Conservation (phyloP, 2,329 filamentous ascomycete genomes). For the Colletotrichum neosansevieriae region DNA sequence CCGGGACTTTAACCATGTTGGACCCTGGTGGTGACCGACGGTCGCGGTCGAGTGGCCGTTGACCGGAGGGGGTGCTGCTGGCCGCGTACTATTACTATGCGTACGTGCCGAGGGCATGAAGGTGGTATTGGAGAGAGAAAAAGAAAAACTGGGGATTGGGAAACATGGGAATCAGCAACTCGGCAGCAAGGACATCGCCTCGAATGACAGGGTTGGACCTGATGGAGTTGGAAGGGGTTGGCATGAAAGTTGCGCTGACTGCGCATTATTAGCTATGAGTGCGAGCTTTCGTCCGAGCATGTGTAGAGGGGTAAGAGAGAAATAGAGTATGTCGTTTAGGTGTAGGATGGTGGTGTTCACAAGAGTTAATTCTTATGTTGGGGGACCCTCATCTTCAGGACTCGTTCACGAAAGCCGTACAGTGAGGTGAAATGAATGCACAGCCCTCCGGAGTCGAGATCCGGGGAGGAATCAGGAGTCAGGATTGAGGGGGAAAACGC, state of each 20-base stretch:
- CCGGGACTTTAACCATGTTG: not conserved
- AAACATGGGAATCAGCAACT: conserved; percentile 15
- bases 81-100: conserved; percentile 29
- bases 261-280: not conserved
- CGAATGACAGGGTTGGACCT: conserved; percentile 18
- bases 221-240: conserved; percentile 3
- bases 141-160: not conserved
- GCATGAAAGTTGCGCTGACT: conserved; percentile 32
- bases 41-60: conserved; percentile 5
- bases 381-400: not conserved
- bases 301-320: not conserved
- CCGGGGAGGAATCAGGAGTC: not conserved
- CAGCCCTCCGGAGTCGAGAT: not conserved
- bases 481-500: not conserved
- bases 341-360: conserved; percentile 11
- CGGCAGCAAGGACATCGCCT: not conserved
- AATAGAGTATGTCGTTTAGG: not conserved
- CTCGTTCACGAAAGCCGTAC: not conserved
- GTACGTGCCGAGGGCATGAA: not conserved
- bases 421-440: not conserved
- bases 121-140: not conserved
- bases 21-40: not conserved
- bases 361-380: conserved; percentile 10
- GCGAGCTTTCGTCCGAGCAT: conserved; percentile 16
- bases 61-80: conserved; percentile 21